phyloP scores from a whole-genome alignment of 495 filamentous ascomycete species.

The Parathielavia hyrcaniae region DNA sequence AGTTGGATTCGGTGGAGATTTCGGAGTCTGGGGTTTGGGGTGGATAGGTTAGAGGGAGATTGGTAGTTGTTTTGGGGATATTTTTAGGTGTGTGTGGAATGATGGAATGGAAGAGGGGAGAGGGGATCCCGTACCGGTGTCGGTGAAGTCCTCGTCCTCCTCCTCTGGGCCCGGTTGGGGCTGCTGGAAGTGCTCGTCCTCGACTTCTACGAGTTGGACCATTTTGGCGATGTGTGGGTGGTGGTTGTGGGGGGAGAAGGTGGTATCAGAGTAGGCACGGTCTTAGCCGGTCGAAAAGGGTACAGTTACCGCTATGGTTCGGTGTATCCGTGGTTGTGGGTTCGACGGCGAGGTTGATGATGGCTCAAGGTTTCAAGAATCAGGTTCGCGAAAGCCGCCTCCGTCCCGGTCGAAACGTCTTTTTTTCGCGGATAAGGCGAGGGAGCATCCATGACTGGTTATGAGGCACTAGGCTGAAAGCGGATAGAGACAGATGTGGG shows the following conservation, averaged over 20 bases:
- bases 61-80: not conserved
- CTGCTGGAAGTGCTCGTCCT: conserved; percentile 85
- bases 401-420: conserved; percentile 8
- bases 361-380: conserved; percentile 13
- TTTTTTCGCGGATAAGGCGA: conserved; percentile 14
- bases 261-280: not conserved
- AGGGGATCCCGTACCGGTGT: conserved; percentile 59
- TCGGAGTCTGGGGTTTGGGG: conserved; percentile 55
- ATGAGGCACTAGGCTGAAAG: conserved; percentile 9
- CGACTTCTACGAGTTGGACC: conserved; percentile 94
- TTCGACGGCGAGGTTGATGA: conserved; percentile 1
- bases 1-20: conserved; percentile 54
- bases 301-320: not conserved
- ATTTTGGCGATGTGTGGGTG: conserved; percentile 56
- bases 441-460: conserved; percentile 13
- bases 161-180: conserved; percentile 66
- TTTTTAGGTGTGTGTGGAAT: too few species aligned
- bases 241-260: not conserved
- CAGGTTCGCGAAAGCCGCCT: conserved; percentile 10
- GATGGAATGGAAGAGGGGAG: not conserved
- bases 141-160: conserved; percentile 80
- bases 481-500: not conserved
- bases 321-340: conserved; percentile 8
- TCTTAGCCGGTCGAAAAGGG: not conserved
- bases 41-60: not conserved